Evolutionary conservation across 2,329 filamentous ascomycete genomes (phyloP).

Genomic region (Rhexocercosporidium sp.): DNA sequence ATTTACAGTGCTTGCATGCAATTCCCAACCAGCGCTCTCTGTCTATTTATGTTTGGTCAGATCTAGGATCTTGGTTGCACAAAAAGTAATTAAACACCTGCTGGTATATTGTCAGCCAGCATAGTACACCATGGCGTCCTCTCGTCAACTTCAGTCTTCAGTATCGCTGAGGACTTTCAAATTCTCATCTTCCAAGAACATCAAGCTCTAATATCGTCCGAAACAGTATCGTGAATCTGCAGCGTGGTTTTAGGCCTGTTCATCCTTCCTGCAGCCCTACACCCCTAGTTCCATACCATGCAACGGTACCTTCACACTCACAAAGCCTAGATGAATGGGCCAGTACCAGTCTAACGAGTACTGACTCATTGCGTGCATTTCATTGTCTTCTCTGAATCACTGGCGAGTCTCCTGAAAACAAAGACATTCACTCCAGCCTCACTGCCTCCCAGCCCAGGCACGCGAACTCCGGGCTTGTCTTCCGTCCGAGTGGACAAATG

Average conservation of each 20-base stretch:
- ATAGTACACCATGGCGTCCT: background rate
- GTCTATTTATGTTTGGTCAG: background rate
- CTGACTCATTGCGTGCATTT: background rate
- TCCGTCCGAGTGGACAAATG: background rate
- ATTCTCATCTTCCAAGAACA: background rate
- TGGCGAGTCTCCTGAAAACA: background rate
- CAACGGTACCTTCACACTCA: background rate
- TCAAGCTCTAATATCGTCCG: background rate
- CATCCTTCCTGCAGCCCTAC: conserved; percentile 11
- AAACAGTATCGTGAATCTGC: conserved; percentile 1
- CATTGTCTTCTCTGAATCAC: conserved; percentile 1
- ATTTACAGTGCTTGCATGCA: background rate
- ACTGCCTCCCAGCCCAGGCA: background rate
- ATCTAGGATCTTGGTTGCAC: conserved; percentile 4
- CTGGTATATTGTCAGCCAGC: background rate
- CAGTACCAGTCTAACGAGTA: background rate
- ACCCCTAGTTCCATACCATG: conserved; percentile 5
- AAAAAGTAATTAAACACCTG: background rate
- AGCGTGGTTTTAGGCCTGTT: conserved; percentile 2
- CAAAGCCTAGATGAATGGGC: background rate
- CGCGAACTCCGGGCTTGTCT: background rate
- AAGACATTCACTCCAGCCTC: background rate
- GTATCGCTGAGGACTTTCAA: background rate
- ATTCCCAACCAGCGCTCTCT: background rate
- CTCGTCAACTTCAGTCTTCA: background rate